Evolutionary conservation across 1,284 basidiomycete species (phyloP).

Genomic region (Tilletia horrida): DNA sequence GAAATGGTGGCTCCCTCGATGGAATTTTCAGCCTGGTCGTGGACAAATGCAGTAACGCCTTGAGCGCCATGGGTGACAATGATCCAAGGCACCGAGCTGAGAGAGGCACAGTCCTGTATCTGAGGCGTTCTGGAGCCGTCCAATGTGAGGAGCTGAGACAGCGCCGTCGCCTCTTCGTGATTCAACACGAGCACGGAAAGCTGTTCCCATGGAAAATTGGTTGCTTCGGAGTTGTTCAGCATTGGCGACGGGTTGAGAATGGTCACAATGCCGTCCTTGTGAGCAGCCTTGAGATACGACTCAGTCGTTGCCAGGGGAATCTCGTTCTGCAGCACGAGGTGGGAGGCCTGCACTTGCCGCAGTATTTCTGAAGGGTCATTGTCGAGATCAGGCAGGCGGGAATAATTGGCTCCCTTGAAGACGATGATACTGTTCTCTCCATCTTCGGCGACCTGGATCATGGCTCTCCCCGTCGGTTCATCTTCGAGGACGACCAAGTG

Average conservation of each 20-base stretch:
- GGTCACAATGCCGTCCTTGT: slow-evolving; percentile 23
- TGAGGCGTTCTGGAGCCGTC: slow-evolving; percentile 10
- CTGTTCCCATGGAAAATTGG: slow-evolving; percentile 57
- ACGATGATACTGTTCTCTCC: slow-evolving; percentile 54
- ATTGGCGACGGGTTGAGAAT: slow-evolving; percentile 64
- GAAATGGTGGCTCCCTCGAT: background rate
- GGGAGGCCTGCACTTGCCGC: slow-evolving; percentile 37
- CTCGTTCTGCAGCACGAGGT: slow-evolving; percentile 63
- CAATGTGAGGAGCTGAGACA: slow-evolving; percentile 39
- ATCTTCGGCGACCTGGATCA: slow-evolving; percentile 49
- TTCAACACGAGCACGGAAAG: slow-evolving; percentile 62
- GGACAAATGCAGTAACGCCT: slow-evolving; percentile 42
- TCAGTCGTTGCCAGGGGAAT: slow-evolving; percentile 59
- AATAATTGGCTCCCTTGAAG: slow-evolving; percentile 49
- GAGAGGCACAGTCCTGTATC: slow-evolving; percentile 24
- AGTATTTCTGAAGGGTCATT: slow-evolving; percentile 29
- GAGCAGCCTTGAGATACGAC: slow-evolving; percentile 53
- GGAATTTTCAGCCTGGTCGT: background rate
- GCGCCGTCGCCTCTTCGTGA: slow-evolving; percentile 58
- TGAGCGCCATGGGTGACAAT: slow-evolving; percentile 46
- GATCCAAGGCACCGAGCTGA: slow-evolving; percentile 39
- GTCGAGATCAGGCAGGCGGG: slow-evolving; percentile 21
- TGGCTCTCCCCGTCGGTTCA: slow-evolving; percentile 46
- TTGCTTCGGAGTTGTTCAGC: slow-evolving; percentile 56
- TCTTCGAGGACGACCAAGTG: slow-evolving; percentile 24